A percentile compares a stretch with the other conserved stretches of the same genome.
These are phyloP conservation scores for Verticillium albo-atrum DNA, from an alignment of 2,329 filamentous ascomycete species.

Conservation along the genomic window DNA sequence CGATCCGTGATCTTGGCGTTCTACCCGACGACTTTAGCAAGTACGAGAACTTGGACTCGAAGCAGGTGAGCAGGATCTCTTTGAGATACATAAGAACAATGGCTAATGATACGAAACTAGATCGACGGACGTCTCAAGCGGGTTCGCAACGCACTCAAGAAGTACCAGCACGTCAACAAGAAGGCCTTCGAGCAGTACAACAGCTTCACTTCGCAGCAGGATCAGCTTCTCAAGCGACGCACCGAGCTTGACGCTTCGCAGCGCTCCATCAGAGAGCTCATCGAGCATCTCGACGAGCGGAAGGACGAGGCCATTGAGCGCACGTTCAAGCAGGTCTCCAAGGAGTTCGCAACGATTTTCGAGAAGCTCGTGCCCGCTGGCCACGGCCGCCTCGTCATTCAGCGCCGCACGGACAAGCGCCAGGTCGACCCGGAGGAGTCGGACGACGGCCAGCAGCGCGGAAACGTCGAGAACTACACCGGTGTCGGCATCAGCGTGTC, in stretches of 20 bases:
- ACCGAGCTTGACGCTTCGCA: constrained; percentile 85
- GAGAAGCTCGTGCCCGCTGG: constrained; percentile 93
- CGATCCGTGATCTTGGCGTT: constrained; percentile 89
- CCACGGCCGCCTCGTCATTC: constrained; percentile 86
- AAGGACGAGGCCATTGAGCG: constrained; percentile 98
- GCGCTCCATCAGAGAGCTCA: constrained; percentile 83
- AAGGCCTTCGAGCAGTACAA: constrained; percentile 99
- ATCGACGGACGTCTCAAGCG: constrained; percentile 73
- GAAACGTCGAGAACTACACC: constrained; percentile 87
- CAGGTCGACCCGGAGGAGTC: constrained; percentile 55
- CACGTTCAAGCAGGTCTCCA: constrained; percentile 96
- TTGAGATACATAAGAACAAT: not conserved
- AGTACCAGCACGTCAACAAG: constrained; percentile 98
- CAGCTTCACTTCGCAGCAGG: constrained; percentile 89
- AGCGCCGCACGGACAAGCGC: constrained; percentile 76
- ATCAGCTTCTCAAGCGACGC: constrained; percentile 77
- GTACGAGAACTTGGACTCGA: constrained; percentile 78
- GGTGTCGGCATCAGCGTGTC: constrained; percentile 96
- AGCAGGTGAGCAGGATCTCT: constrained; percentile 53
- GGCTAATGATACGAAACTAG: constrained; percentile 26
- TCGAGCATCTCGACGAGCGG: constrained; percentile 85
- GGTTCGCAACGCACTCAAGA: constrained; percentile 88
- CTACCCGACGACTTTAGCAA: constrained; percentile 91
- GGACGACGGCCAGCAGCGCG: constrained; percentile 62
- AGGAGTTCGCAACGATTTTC: constrained; percentile 89